These are phyloP conservation scores for Laburnicola sp. DNA, from an alignment of 2,329 filamentous ascomycete genomes.

Conservation along the genomic window DNA sequence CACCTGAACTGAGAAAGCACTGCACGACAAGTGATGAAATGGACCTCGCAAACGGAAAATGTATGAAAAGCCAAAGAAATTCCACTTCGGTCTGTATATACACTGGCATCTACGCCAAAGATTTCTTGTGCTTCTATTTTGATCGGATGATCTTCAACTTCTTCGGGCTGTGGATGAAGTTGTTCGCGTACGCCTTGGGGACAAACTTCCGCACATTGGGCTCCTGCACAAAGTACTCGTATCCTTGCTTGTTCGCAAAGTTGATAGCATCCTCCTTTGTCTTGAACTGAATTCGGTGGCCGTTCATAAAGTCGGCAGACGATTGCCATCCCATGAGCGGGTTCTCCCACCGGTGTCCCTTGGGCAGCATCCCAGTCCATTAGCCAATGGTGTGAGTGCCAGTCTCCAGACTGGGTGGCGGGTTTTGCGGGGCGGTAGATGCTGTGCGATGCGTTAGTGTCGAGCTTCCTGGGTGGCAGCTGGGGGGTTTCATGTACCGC, in stretches of 20 bases:
- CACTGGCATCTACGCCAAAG: constrained; percentile 16
- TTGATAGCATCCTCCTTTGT: constrained; percentile 90
- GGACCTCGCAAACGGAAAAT: not conserved
- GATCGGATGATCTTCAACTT: constrained; percentile 82
- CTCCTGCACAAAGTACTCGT: constrained; percentile 98
- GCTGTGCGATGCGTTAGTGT: constrained; percentile 53
- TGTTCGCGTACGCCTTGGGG: constrained; percentile 95
- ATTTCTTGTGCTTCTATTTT: constrained; percentile 63
- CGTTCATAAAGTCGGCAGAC: constrained; percentile 92
- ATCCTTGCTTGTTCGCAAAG: constrained; percentile 98
- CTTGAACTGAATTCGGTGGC: constrained; percentile 86
- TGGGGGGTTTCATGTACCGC: constrained; percentile 62
- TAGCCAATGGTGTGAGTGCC: constrained; percentile 83
- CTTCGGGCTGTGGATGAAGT: constrained; percentile 82
- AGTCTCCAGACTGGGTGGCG: constrained; percentile 93
- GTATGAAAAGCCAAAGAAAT: not conserved
- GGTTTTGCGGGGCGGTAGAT: constrained; percentile 92
- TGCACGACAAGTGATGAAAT: not conserved
- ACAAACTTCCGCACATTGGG: constrained; percentile 83
- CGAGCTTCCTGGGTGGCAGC: not conserved
- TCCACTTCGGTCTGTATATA: constrained; percentile 32
- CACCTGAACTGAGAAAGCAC: no score
- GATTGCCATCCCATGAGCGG: constrained; percentile 98
- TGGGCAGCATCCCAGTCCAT: constrained; percentile 97
- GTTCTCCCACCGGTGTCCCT: constrained; percentile 98